phyloP scores from a whole-genome alignment of 345 rosid species.

The Eucalyptus rudis region DNA sequence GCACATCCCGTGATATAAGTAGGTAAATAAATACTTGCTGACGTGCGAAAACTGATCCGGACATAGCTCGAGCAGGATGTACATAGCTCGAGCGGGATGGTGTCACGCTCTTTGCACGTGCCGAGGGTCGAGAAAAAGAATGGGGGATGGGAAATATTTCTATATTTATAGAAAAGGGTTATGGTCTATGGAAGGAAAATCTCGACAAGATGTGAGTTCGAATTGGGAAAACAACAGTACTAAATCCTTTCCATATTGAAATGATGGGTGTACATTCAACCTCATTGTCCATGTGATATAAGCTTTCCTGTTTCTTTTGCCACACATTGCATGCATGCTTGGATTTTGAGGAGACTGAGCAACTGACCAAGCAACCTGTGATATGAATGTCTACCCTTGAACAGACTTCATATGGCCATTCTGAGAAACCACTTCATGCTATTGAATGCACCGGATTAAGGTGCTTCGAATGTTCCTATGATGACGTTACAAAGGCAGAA shows the following conservation, averaged over 20 bases:
- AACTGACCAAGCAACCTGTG: not conserved
- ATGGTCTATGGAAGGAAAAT: not conserved
- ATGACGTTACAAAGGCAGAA: not conserved
- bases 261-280: not conserved
- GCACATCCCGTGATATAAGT: not conserved
- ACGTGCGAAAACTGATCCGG: too few species aligned
- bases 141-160: not conserved
- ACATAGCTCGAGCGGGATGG: too few species aligned
- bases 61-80: too few species aligned
- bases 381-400: not conserved
- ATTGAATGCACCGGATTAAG: not conserved
- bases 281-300: not conserved
- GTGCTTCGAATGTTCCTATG: not conserved
- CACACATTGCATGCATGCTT: not conserved
- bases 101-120: not conserved
- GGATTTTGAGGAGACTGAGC: not conserved
- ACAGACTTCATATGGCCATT: not conserved
- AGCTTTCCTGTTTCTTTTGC: not conserved
- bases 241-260: not conserved
- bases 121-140: not conserved
- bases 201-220: not conserved
- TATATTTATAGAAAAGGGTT: not conserved
- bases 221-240: not conserved
- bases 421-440: not conserved
- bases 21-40: not conserved